phyloP scores from a whole-genome alignment of 1,284 basidiomycete species.

The Tetrapyrgos nigripes region DNA sequence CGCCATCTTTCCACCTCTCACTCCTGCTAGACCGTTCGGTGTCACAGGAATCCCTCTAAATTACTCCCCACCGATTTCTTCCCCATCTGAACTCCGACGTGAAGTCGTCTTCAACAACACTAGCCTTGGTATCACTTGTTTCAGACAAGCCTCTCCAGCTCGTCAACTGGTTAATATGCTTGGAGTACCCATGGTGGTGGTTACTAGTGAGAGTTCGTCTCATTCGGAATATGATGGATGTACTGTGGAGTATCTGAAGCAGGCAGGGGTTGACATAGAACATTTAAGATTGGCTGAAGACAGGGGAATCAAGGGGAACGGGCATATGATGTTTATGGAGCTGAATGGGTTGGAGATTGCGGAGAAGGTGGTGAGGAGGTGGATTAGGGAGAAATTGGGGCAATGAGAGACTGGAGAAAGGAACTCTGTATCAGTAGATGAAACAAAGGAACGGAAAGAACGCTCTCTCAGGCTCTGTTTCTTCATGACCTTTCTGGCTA shows the following conservation, averaged over 20 bases:
- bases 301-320: conserved; percentile 53
- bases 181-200: conserved; percentile 50
- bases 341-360: conserved; percentile 50
- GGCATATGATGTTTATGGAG: conserved; percentile 62
- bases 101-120: conserved; percentile 23
- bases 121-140: conserved; percentile 42
- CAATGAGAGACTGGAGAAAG: background rate
- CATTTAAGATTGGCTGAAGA: conserved; percentile 44
- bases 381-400: conserved; percentile 34
- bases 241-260: conserved; percentile 46
- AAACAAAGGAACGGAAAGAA: too few species aligned
- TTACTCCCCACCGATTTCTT: conserved; percentile 48
- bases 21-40: conserved; percentile 47
- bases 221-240: conserved; percentile 56
- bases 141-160: conserved; percentile 49
- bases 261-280: conserved; percentile 50
- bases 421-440: conserved; percentile 9
- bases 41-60: conserved; percentile 50
- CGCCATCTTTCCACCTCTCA: conserved; percentile 30
- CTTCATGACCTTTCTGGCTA: too few species aligned
- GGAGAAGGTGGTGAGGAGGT: conserved; percentile 42
- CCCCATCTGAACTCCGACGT: conserved; percentile 33
- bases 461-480: too few species aligned
- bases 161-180: conserved; percentile 47
- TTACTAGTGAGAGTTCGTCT: conserved; percentile 55